Base-by-base conservation (phyloP, 2,329 filamentous ascomycete genomes). In the Colletotrichum coccodes region DNA sequence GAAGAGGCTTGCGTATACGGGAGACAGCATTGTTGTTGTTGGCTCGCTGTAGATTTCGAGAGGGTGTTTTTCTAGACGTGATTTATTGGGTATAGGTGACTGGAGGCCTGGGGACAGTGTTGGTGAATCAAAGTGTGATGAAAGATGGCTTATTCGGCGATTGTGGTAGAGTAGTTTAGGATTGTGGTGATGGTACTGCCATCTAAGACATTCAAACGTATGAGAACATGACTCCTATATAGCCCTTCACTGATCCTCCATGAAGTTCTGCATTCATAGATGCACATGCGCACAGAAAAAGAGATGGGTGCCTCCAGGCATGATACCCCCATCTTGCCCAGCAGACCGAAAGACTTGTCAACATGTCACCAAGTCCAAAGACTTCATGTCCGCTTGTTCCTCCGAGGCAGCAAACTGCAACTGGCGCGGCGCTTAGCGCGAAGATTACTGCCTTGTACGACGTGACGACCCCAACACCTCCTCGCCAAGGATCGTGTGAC, bases 151-250 rank as follows among this genome's bases (percentile, higher is more conserved):
- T 12, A 23, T 26, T 34, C 12, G 30, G 40, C 8, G 40, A 32
- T 18, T 32, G 28, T 26, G n/a, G 30, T 6, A 2, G 32, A 32
- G 36, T 53, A 14, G 3, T 36, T 36, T 34, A 50, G 21, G 42
- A 26, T 21, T 26, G 14, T 60, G 40, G 7, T 56, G 40, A 11
- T 50, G 32, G 26, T 57, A 42, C 42, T 52, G 8, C n/a, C 52
- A 52, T 38, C 52, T 47, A 60, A 64, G 52, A 68, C 64, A 58
- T 58, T n/a, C 46, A 21, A 28, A 62, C 8, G 44, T 34, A 34
- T 53, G 64, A 56, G 38, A 30, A 14, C 28, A 12, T 11, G 50
- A 7, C 58, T 67, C 64, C 52, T 67, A 67, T 67, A 67, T 67
- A 63, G 40, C 23, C 28, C 16, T 5, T 21, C 28, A 44, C 18